Conservation (phyloP, 768 basidiomycete genomes). For the Clavulina sp. region DNA sequence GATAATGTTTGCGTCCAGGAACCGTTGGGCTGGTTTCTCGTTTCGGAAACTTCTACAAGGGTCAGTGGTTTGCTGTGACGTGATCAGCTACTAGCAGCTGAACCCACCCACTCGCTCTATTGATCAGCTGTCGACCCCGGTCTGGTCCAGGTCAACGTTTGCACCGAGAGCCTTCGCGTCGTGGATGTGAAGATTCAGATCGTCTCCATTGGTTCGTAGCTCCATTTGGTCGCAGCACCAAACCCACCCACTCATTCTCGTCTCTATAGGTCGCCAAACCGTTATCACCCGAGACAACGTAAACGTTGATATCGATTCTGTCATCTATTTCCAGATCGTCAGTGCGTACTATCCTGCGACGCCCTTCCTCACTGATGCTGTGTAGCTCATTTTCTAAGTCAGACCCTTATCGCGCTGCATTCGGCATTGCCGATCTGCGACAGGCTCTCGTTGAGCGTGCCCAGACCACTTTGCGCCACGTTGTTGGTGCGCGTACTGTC, state of each 20-base stretch:
- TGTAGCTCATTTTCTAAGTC: constrained; percentile 12
- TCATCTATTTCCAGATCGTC: constrained; percentile 64
- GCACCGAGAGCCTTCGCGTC: constrained; percentile 69
- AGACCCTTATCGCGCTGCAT: constrained; percentile 79
- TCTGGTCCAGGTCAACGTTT: constrained; percentile 81
- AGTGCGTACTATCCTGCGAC: not conserved
- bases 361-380: not conserved
- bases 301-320: constrained; percentile 67
- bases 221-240: constrained; percentile 27
- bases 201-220: constrained; percentile 44
- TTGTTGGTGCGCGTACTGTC: constrained; percentile 88
- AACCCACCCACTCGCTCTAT: constrained; percentile 2
- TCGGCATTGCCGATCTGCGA: constrained; percentile 80
- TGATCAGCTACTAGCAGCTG: too few relatives aligned
- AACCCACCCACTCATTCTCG: constrained; percentile 9
- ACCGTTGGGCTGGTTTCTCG: constrained; percentile 81
- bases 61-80: not conserved
- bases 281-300: constrained; percentile 96
- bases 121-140: constrained; percentile 67
- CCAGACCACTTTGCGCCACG: constrained; percentile 92
- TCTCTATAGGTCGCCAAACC: constrained; percentile 15
- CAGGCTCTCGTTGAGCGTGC: constrained; percentile 70
- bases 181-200: constrained; percentile 97
- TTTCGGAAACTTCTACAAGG: constrained; percentile 89
- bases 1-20: constrained; percentile 26